These are phyloP conservation scores for Claviceps maximensis DNA, from an alignment of 2,329 filamentous ascomycete species.

Conservation along the genomic window DNA sequence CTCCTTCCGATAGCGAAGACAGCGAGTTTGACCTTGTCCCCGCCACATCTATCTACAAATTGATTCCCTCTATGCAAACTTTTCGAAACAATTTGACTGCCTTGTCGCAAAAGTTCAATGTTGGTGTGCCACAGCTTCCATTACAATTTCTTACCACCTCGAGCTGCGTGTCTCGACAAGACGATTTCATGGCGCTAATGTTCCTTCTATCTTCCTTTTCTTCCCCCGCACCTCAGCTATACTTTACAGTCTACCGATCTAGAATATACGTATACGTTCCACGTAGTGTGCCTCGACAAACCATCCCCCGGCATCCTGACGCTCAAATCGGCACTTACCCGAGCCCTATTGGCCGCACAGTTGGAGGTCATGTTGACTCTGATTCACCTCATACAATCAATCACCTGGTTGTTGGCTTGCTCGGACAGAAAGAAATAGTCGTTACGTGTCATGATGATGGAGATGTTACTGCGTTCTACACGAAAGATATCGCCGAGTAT, in stretches of 20 bases:
- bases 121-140: slow-evolving; percentile 12
- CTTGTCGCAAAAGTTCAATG: slow-evolving; percentile 44
- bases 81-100: slow-evolving; percentile 44
- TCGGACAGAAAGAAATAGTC: slow-evolving; percentile 58
- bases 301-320: slow-evolving; percentile 33
- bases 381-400: slow-evolving; percentile 50
- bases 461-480: slow-evolving; percentile 60
- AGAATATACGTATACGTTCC: slow-evolving; percentile 45
- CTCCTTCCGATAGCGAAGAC: slow-evolving; percentile 13
- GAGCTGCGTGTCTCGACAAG: too few species aligned
- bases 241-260: slow-evolving; percentile 45
- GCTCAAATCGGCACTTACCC: slow-evolving; percentile 34
- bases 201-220: neutral
- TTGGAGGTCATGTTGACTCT: slow-evolving; percentile 40
- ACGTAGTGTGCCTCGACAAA: slow-evolving; percentile 31
- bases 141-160: neutral
- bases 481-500: slow-evolving; percentile 34
- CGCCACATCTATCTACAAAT: slow-evolving; percentile 15
- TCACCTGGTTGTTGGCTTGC: slow-evolving; percentile 51
- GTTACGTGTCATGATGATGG: slow-evolving; percentile 60
- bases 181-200: slow-evolving; percentile 2
- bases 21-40: slow-evolving; percentile 6
- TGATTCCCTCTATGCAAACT: slow-evolving; percentile 21
- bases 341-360: slow-evolving; percentile 24
- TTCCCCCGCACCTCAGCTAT: too few species aligned